Conservation (phyloP, 2,329 filamentous ascomycete species). For the Penicillium sp. region DNA sequence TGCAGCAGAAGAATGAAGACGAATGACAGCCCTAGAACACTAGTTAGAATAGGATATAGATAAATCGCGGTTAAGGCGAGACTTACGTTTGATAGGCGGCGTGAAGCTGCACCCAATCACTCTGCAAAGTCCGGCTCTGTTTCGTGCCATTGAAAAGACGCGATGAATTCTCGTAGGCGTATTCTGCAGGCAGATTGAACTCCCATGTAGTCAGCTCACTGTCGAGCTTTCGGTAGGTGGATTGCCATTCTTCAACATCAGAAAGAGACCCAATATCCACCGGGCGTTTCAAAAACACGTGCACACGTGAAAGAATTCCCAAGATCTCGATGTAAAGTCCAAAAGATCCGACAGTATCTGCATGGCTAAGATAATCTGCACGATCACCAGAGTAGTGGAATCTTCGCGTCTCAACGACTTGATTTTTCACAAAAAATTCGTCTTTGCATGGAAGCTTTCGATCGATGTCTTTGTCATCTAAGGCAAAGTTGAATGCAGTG, state of each 20-base stretch:
- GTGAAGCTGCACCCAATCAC: constrained; percentile 87
- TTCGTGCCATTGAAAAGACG: constrained; percentile 68
- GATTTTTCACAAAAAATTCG: constrained; percentile 79
- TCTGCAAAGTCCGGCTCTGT: constrained; percentile 69
- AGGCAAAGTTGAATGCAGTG: constrained; percentile 86
- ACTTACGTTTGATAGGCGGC: constrained; percentile 80
- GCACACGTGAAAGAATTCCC: constrained; percentile 81
- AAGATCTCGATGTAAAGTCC: constrained; percentile 89
- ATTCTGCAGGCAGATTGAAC: constrained; percentile 76
- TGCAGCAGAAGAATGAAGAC: constrained; percentile 85
- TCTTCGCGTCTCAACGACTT: constrained; percentile 80
- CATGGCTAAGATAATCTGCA: constrained; percentile 65
- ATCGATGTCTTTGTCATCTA: constrained; percentile 88
- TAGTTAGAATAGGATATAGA: constrained; percentile 20
- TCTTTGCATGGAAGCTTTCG: constrained; percentile 83
- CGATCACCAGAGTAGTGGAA: constrained; percentile 59
- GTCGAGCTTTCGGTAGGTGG: constrained; percentile 81
- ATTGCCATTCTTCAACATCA: constrained; percentile 88
- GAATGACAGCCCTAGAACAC: constrained; percentile 68
- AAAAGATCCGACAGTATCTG: constrained; percentile 82
- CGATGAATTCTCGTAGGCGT: constrained; percentile 70
- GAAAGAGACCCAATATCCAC: constrained; percentile 81
- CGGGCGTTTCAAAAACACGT: constrained; percentile 83
- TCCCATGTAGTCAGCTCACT: constrained; percentile 79
- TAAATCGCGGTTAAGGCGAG: not conserved